Conservation (phyloP, 2,329 filamentous ascomycete genomes). For the Penicillium sclerotigenum region DNA sequence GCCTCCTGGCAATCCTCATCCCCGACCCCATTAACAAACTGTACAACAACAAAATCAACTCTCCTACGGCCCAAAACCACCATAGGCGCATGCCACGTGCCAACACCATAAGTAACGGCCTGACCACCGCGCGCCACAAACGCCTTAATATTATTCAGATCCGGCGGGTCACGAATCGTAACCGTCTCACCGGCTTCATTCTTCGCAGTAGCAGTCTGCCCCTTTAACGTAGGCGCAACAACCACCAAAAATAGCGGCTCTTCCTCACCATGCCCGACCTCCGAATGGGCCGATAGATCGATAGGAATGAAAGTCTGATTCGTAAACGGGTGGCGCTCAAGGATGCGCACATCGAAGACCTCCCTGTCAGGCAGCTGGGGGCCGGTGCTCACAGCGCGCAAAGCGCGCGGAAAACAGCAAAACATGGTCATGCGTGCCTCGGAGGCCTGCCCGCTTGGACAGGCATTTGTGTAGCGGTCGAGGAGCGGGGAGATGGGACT, state of each 20-base stretch:
- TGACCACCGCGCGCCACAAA: constrained; percentile 76
- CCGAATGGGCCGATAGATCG: constrained; percentile 44
- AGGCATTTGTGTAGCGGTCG: constrained; percentile 65
- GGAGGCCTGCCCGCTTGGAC: constrained; percentile 41
- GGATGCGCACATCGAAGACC: constrained; percentile 65
- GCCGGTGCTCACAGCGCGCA: constrained; percentile 36
- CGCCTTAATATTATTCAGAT: constrained; percentile 66
- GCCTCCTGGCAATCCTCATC: constrained; percentile 88
- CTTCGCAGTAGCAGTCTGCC: constrained; percentile 35
- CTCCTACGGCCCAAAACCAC: constrained; percentile 69
- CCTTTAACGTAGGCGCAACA: constrained; percentile 73
- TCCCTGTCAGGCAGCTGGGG: constrained; percentile 9
- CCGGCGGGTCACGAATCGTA: constrained; percentile 58
- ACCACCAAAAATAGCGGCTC: constrained; percentile 69
- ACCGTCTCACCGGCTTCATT: constrained; percentile 23
- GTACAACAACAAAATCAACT: constrained; percentile 84
- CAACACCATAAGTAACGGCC: constrained; percentile 86
- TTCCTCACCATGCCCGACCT: constrained; percentile 23
- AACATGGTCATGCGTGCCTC: constrained; percentile 81
- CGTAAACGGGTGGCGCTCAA: constrained; percentile 92
- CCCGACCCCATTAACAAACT: constrained; percentile 79
- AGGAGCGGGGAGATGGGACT: constrained; percentile 70
- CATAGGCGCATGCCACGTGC: constrained; percentile 98
- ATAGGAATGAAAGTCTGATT: constrained; percentile 90
- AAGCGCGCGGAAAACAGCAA: constrained; percentile 67